phyloP scores from a whole-genome alignment of 2,329 filamentous ascomycete genomes.

The Epicoccum nigrum region DNA sequence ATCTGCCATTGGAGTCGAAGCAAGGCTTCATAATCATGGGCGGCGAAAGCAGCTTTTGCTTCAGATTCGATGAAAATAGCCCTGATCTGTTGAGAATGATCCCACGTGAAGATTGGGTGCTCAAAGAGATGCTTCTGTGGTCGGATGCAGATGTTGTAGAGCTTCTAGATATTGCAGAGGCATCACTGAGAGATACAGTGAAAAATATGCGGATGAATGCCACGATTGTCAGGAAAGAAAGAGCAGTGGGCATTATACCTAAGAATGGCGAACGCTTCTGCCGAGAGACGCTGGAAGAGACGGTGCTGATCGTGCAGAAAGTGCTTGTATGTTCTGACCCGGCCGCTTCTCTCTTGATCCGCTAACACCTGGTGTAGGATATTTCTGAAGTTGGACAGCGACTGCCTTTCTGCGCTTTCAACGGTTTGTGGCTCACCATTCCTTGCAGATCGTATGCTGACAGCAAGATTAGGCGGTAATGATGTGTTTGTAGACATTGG shows the following conservation, averaged over 20 bases:
- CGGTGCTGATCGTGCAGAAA: slow-evolving; percentile 91
- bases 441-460: slow-evolving; percentile 20
- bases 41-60: slow-evolving; percentile 94
- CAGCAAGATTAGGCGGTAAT: slow-evolving; percentile 69
- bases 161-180: slow-evolving; percentile 89
- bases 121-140: slow-evolving; percentile 79
- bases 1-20: slow-evolving; percentile 70
- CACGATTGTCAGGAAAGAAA: slow-evolving; percentile 82
- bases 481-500: slow-evolving; percentile 99
- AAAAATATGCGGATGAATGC: slow-evolving; percentile 80
- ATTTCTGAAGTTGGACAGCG: slow-evolving; percentile 70
- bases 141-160: slow-evolving; percentile 75
- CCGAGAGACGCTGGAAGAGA: slow-evolving; percentile 92
- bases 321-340: slow-evolving; percentile 61
- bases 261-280: slow-evolving; percentile 71
- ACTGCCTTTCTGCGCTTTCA: slow-evolving; percentile 96
- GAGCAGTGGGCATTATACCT: slow-evolving; percentile 62
- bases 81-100: slow-evolving; percentile 72
- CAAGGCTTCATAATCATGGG: slow-evolving; percentile 89
- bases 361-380: slow-evolving; percentile 59
- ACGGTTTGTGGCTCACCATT: slow-evolving; percentile 58
- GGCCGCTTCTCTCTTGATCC: background rate
- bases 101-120: slow-evolving; percentile 70
- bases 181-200: slow-evolving; percentile 80
- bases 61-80: slow-evolving; percentile 72